phyloP scores from a whole-genome alignment of 805 yeast species.

The Torulaspora delbrueckii region DNA sequence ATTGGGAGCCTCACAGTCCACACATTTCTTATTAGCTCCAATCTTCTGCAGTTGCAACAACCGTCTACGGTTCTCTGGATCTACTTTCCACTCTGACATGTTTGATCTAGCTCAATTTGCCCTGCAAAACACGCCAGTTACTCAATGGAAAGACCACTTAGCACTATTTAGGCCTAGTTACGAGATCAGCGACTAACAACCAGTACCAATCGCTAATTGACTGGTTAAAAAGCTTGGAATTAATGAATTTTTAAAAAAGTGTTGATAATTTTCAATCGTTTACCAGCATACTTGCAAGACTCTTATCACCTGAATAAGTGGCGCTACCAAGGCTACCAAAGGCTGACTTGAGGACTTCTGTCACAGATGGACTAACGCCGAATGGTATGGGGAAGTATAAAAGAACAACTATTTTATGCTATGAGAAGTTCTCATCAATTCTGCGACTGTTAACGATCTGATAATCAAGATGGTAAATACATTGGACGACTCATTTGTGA shows the following conservation, averaged over 20 bases:
- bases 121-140: neutral
- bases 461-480: conserved; percentile 25
- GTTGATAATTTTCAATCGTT: neutral
- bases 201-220: neutral
- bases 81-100: conserved; percentile 77
- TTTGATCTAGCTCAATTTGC: neutral
- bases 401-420: neutral
- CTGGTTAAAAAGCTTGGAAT: neutral
- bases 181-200: neutral
- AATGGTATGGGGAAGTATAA: neutral
- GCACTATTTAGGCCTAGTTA: neutral
- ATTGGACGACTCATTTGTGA: conserved; percentile 29
- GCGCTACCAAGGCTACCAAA: neutral
- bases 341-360: neutral
- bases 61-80: conserved; percentile 86
- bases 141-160: neutral
- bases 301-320: neutral
- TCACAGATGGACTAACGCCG: neutral
- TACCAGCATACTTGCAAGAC: neutral
- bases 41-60: conserved; percentile 69
- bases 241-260: neutral
- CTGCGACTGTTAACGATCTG: neutral
- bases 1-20: conserved; percentile 91
- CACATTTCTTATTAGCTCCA: conserved; percentile 82
- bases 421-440: neutral